Evolutionary conservation across 345 rosid genomes (phyloP).

Genomic region (Noccaea caerulescens): DNA sequence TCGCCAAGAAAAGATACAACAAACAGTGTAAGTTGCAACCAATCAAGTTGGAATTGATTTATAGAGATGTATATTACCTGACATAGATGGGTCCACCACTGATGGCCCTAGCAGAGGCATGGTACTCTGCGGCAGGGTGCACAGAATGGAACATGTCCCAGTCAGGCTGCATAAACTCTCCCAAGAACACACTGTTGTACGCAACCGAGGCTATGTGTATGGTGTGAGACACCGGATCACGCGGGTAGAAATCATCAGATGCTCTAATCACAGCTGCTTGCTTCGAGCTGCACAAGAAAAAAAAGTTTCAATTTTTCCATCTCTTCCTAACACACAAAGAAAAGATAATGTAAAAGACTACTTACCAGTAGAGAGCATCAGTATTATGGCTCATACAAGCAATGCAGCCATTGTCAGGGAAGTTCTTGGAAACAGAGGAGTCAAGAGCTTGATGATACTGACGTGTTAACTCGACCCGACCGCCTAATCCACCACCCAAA

Average conservation of each 20-base stretch:
- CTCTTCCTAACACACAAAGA: neutral
- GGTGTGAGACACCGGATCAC: slow-evolving; percentile 89
- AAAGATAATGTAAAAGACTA: neutral
- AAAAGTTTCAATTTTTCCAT: neutral
- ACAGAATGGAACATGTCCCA: slow-evolving; percentile 98
- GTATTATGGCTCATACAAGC: slow-evolving; percentile 98
- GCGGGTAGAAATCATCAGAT: slow-evolving; percentile 92
- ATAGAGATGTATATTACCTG: slow-evolving; percentile 50
- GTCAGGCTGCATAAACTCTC: slow-evolving; percentile 90
- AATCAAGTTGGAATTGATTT: neutral
- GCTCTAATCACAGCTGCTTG: slow-evolving; percentile 92
- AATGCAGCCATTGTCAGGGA: slow-evolving; percentile 87
- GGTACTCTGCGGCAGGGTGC: slow-evolving; percentile 92
- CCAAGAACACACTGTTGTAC: slow-evolving; percentile 84
- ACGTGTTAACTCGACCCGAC: slow-evolving; percentile 79
- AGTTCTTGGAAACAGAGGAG: slow-evolving; percentile 73
- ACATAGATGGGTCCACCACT: slow-evolving; percentile 94
- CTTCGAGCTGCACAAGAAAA: slow-evolving; percentile 64
- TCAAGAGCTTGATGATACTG: slow-evolving; percentile 95
- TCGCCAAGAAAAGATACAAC: slow-evolving; percentile 1
- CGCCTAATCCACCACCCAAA: slow-evolving; percentile 77
- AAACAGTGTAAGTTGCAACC: slow-evolving; percentile 13
- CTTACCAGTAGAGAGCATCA: slow-evolving; percentile 90
- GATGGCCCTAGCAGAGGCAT: slow-evolving; percentile 93
- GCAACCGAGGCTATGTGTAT: slow-evolving; percentile 92